Base-by-base conservation (phyloP, 305 asterid species). In the Fraxinus albicans region DNA sequence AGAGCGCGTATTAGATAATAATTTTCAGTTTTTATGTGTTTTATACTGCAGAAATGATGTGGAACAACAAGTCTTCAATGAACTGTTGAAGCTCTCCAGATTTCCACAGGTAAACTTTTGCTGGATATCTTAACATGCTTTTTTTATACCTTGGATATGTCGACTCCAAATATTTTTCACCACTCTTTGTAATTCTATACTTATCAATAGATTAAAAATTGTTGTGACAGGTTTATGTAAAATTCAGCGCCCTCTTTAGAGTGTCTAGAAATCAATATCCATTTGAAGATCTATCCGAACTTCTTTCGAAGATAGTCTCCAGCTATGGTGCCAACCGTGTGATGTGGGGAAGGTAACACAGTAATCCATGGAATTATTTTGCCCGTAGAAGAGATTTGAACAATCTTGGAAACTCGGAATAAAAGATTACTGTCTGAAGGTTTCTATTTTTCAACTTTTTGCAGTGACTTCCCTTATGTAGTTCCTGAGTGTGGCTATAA, bases 281-380 rank as follows among this genome's bases (percentile, higher is more conserved):
- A 1, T 94, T 85, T 65, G 89, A 89, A 76, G 99, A 95, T 86
- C 80, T 94, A 76, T 85, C 91, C 19, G 77, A 80, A 38, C 76
- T 90, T 77, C 87, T 94, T 67, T 85, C 92, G 6, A 87, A 83
- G 82, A 36, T 93, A 15, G 92, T 94, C 80, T 86, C 95, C 76
- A 88, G 93, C 88, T 94, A 89, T 77, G 98, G 99, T 21, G 98
- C 97, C 77, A 89, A 90, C 84, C 94, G 93, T 50, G 79, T 94
- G 83, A 94, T 95, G 98, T 94, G 98, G 99, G 98, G 99, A 89
- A 95, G 97, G 99, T 94, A 86, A 84, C 73, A 12, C 44, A 55
- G 33, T 21, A 72, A 12, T 21, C 15, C 3, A 2, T n/a, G 15
- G 31, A 23, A 70, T 84, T 36, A 31, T 47, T 78, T 77, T 75